A percentile compares a stretch with the other conserved stretches of the same genome.
phyloP scores from a whole-genome alignment of 371 early-diverging fungal species.

The Coemansia sp. region DNA sequence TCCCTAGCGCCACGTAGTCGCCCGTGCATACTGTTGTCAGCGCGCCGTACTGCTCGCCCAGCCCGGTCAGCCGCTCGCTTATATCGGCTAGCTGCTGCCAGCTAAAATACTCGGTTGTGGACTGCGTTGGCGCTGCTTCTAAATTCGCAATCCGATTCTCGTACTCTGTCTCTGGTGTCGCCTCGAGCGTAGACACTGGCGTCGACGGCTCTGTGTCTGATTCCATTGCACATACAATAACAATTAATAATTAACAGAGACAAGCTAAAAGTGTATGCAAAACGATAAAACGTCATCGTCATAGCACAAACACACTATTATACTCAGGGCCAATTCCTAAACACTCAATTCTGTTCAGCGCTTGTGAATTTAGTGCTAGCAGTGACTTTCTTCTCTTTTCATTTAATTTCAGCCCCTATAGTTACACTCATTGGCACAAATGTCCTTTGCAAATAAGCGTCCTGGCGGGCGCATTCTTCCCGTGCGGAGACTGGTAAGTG shows the following conservation, averaged over 20 bases:
- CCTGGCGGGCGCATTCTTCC: constrained; percentile 50
- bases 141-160: constrained; percentile 47
- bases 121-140: constrained; percentile 25
- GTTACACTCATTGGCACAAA: background rate
- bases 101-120: constrained; percentile 44
- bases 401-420: too few species aligned
- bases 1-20: constrained; percentile 42
- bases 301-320: background rate
- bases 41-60: constrained; percentile 35
- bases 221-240: constrained; percentile 20
- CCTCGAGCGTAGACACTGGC: constrained; percentile 28
- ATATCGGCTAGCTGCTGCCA: constrained; percentile 45
- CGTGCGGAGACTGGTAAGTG: constrained; percentile 40
- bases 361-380: too few species aligned
- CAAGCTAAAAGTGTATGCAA: background rate
- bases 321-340: too few species aligned
- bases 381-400: background rate
- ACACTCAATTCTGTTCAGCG: too few species aligned
- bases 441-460: constrained; percentile 42
- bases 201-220: constrained; percentile 23
- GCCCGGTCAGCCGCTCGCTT: constrained; percentile 22
- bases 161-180: constrained; percentile 45
- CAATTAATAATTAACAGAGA: background rate
- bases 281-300: background rate
- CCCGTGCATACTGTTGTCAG: constrained; percentile 32